Conservation (phyloP, 192 early-diverging fungal genomes). For the Kappamyces sp. region DNA sequence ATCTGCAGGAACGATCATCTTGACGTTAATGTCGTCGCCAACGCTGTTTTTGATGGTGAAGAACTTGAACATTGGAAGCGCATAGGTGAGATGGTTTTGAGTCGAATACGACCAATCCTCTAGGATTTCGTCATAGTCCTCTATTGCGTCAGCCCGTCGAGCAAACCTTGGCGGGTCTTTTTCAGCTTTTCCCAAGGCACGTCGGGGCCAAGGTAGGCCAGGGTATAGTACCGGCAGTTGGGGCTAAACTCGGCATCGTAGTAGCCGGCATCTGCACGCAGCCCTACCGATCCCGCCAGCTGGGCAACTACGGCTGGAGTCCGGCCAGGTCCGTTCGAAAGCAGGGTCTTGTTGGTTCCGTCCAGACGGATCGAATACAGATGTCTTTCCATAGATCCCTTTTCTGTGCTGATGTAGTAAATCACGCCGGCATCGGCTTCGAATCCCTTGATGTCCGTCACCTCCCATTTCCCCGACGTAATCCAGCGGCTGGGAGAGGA, state of each 20-base stretch:
- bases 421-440: constrained; percentile 31
- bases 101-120: no score
- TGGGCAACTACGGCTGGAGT: background rate
- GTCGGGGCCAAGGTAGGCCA: constrained; percentile 78
- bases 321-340: background rate
- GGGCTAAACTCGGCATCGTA: constrained; percentile 72
- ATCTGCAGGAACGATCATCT: constrained; percentile 70
- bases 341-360: constrained; percentile 24
- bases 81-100: background rate
- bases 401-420: constrained; percentile 40
- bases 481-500: constrained; percentile 33
- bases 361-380: constrained; percentile 36
- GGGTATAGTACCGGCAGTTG: constrained; percentile 60
- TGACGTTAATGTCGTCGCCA: constrained; percentile 63
- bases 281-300: background rate
- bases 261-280: constrained; percentile 42
- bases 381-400: constrained; percentile 43
- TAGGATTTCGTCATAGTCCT: background rate
- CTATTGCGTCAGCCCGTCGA: constrained; percentile 1
- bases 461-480: constrained; percentile 42
- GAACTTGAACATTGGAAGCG: constrained; percentile 2
- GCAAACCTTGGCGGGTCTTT: constrained; percentile 29
- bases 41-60: constrained; percentile 15
- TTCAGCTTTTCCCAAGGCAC: constrained; percentile 70
- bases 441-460: constrained; percentile 30